Evolutionary conservation across 495 filamentous ascomycete species (phyloP).

Genomic region (Penicillium daleae): DNA sequence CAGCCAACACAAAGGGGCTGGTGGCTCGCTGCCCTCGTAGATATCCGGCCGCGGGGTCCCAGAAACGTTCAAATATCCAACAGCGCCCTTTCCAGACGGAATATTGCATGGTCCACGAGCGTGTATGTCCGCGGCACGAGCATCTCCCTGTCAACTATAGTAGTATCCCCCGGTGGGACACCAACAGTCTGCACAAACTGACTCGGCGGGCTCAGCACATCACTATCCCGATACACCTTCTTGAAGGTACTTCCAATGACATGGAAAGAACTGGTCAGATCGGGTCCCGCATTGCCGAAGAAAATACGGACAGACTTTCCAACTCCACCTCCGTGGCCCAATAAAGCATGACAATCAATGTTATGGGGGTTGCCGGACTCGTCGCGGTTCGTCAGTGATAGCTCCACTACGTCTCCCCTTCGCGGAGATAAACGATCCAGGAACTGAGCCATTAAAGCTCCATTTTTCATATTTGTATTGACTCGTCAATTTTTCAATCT

Average conservation of each 20-base stretch:
- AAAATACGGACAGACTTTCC: neutral
- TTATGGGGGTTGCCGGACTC: neutral
- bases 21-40: neutral
- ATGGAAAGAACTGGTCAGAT: neutral
- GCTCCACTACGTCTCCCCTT: neutral
- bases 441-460: neutral
- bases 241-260: neutral
- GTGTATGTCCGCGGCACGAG: neutral
- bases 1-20: slow-evolving; percentile 1
- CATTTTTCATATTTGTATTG: slow-evolving; percentile 1
- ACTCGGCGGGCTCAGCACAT: neutral
- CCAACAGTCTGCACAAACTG: neutral
- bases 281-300: neutral
- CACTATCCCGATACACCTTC: neutral
- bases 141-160: neutral
- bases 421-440: neutral
- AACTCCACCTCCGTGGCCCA: neutral
- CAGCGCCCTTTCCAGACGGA: neutral
- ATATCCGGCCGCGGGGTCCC: neutral
- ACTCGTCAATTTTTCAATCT: neutral
- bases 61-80: neutral
- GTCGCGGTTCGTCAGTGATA: neutral
- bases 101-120: neutral
- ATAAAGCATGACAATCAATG: neutral
- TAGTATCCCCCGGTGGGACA: neutral